These are phyloP conservation scores for Elsinoe perseae DNA, from an alignment of 2,329 filamentous ascomycete genomes.

Conservation along the genomic window DNA sequence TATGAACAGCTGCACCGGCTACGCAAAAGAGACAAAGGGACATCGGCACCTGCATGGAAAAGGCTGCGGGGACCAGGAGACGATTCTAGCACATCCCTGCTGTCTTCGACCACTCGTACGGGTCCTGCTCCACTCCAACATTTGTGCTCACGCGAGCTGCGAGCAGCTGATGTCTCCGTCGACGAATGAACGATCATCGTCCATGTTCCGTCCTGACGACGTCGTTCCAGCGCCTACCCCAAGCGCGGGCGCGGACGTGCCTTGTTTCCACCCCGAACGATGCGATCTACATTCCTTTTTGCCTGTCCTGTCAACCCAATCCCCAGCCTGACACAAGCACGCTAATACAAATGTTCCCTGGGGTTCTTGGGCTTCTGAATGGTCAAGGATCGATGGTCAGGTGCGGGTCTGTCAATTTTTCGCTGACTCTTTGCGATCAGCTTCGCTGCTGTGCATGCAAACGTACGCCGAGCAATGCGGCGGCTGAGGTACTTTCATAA, in stretches of 20 bases:
- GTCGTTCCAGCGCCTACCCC: background rate
- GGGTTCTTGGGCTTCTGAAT: background rate
- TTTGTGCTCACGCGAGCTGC: background rate
- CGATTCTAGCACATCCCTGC: background rate
- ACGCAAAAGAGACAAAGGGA: background rate
- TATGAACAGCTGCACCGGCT: background rate
- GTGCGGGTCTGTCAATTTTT: constrained; percentile 1
- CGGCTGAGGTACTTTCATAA: background rate
- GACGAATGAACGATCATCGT: background rate
- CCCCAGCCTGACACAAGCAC: constrained; percentile 10
- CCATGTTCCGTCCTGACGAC: background rate
- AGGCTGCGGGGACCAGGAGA: background rate
- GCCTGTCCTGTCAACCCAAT: constrained; percentile 2
- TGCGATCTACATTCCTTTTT: background rate
- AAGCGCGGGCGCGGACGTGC: background rate
- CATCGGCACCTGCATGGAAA: background rate
- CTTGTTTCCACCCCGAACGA: background rate
- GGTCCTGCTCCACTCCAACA: background rate
- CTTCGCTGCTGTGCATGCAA: background rate
- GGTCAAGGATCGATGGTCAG: background rate
- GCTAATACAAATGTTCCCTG: background rate
- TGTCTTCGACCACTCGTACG: background rate
- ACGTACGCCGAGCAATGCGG: constrained; percentile 1
- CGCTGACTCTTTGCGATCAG: background rate
- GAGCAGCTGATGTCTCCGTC: background rate